These are phyloP conservation scores for Carex pumila DNA, from an alignment of 176 grass and related monocot species.

Conservation along the genomic window DNA sequence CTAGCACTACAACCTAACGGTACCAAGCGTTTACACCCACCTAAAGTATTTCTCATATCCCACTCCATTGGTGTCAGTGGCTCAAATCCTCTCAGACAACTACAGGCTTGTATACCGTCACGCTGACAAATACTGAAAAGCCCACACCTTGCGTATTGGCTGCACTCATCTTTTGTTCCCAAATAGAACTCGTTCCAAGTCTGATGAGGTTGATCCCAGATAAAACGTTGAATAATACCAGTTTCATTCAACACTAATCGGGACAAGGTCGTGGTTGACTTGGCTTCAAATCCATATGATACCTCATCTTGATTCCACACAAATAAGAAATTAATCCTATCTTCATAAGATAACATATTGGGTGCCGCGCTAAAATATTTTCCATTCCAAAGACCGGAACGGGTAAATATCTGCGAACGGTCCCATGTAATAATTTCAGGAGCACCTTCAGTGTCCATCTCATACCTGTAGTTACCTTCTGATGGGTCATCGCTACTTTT, in stretches of 20 bases:
- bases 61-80: conserved; percentile 19
- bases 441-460: conserved; percentile 20
- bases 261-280: conserved; percentile 12
- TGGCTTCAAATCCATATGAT: conserved; percentile 27
- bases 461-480: background rate
- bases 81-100: conserved; percentile 30
- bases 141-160: conserved; percentile 31
- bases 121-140: conserved; percentile 38
- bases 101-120: conserved; percentile 8
- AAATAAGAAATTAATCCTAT: conserved; percentile 6
- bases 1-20: background rate
- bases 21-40: conserved; percentile 25
- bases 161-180: conserved; percentile 35
- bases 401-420: too few species aligned
- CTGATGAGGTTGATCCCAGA: conserved; percentile 8
- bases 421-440: conserved; percentile 31
- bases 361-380: background rate
- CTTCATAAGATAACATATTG: background rate
- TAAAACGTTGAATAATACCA: conserved; percentile 35
- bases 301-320: conserved; percentile 24
- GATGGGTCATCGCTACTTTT: conserved; percentile 29
- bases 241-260: conserved; percentile 37
- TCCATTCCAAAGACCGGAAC: conserved; percentile 37
- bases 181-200: conserved; percentile 37
- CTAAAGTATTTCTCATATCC: conserved; percentile 38